Conservation (phyloP, 768 basidiomycete genomes). For the Termitomyces sp. region DNA sequence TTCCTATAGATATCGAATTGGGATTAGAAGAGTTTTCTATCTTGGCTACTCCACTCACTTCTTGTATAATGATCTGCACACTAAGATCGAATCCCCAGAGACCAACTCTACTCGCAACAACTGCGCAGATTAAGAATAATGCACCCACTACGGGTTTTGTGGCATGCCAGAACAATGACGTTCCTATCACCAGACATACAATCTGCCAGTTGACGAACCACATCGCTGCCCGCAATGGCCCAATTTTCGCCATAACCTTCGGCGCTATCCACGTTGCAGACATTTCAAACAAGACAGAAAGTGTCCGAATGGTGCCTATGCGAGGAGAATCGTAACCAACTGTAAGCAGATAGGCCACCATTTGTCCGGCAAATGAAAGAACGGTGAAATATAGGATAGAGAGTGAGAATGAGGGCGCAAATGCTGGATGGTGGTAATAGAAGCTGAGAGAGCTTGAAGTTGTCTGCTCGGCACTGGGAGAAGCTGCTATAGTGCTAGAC, state of each 20-base stretch:
- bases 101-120: slow-evolving; percentile 21
- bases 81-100: slow-evolving; percentile 26
- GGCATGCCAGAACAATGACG: slow-evolving; percentile 11
- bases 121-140: slow-evolving; percentile 15
- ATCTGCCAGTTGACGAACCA: slow-evolving; percentile 25
- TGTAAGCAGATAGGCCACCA: slow-evolving; percentile 22
- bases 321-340: slow-evolving; percentile 16
- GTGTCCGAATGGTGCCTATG: slow-evolving; percentile 17
- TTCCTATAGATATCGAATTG: slow-evolving; percentile 7
- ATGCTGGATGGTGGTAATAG: slow-evolving; percentile 17
- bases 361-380: slow-evolving; percentile 22
- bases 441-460: slow-evolving; percentile 6
- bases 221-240: slow-evolving; percentile 21
- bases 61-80: slow-evolving; percentile 22
- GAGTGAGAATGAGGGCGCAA: slow-evolving; percentile 18
- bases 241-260: slow-evolving; percentile 15
- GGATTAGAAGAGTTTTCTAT: background rate
- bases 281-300: slow-evolving; percentile 20
- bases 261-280: slow-evolving; percentile 24
- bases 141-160: slow-evolving; percentile 9
- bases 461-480: background rate
- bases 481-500: background rate
- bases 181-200: slow-evolving; percentile 17
- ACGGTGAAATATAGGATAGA: slow-evolving; percentile 25
- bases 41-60: slow-evolving; percentile 6